Evolutionary conservation across 768 basidiomycete species (phyloP), one percentile per base, ranked within the genome.

Genomic region (Galerina sulciceps): DNA sequence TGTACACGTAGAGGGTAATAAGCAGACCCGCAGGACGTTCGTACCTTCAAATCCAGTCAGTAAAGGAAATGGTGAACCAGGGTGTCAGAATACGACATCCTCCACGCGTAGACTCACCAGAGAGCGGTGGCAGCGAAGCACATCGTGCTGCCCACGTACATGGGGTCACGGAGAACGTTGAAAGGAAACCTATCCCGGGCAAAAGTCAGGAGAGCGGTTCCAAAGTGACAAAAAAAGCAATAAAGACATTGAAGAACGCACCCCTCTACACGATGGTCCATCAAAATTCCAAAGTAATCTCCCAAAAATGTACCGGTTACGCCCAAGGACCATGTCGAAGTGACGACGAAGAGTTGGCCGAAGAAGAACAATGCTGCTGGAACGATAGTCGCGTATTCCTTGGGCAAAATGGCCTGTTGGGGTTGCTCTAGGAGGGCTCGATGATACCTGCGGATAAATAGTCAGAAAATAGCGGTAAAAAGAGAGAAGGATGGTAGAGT

Each of bases 131-230:
- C 96, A 37, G 85, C 75, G 76, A 98, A 98, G 71, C 88, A 92
- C 78, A 99, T 76, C 5, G 94, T 95, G 68, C 90, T 94, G 8
- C 96, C 96, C 45, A 94, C 91, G 69, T 99, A 99, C 96, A 99
- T 99, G 0, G 96, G 96, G 72, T 97, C 90, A 17, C 85, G 81
- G 41, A 96, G 80, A 46, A 97, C 83, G 70, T 96, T 96, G 82
- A 98, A 99, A 0, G 96, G 96, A 80, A 99, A 99, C 18, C 83
- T 84, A 58, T 4, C 17, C 60, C 14, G 38, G 17, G 31, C 37
- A 15, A 42, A 18, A 22, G 11, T 31, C 26, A 34, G 9, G 13
- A 1, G 36, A 31, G 46, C 41, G 9, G 15, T 14, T 1, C 14
- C 3, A 20, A 6, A 43, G 34, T n/a, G 22, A 34, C 26, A 57